Evolutionary conservation across 768 basidiomycete genomes (phyloP), one percentile per base, ranked within the genome.

Genomic region (Punctularia strigosozonata): DNA sequence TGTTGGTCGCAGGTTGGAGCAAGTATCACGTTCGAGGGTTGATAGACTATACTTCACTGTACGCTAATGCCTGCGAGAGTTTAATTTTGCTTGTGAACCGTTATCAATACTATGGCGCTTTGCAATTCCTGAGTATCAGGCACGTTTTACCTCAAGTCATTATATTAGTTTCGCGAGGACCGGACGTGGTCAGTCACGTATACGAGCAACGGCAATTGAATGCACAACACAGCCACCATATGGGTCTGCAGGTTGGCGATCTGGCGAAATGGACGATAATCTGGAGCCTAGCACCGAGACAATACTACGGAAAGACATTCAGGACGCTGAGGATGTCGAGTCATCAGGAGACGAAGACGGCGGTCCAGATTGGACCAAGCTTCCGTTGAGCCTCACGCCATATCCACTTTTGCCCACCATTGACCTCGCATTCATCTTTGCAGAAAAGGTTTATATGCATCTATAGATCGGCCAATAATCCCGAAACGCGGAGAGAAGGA

Each of bases 401-500:
- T 15, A 24, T 38, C 31, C 37, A 15, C 30, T 36, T 26, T 41
- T 39, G 40, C 39, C 8, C 22, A 36, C 41, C n/a, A 30, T 23
- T 22, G 23, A 32, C 14, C 10, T 22, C 13, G 13, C 10, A 6
- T 17, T 20, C 1, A 25, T 14, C 25, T n/a, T 21, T 24, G 20
- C 17, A 36, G 25, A 14, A 14, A n/a, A 8, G 15, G 20, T 31
- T 31, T 18, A 40, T 39, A 24, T n/a, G 15, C 37, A 28, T 56
- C 49, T 7, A 48, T 49, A 13, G 50, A 59, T 4, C 71, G 79
- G 28, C 84, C 83, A 2, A 65, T 84, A 5, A 92, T 99, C 37
- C 95, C 95, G 5, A 92, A 87, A 57, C 75, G 95, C 20, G 95
- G 95, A 2, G 95, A 98, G 59, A 98, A 99, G 55, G 92, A 98